Conservation (phyloP, 345 rosid species). For the Acer saccharum region DNA sequence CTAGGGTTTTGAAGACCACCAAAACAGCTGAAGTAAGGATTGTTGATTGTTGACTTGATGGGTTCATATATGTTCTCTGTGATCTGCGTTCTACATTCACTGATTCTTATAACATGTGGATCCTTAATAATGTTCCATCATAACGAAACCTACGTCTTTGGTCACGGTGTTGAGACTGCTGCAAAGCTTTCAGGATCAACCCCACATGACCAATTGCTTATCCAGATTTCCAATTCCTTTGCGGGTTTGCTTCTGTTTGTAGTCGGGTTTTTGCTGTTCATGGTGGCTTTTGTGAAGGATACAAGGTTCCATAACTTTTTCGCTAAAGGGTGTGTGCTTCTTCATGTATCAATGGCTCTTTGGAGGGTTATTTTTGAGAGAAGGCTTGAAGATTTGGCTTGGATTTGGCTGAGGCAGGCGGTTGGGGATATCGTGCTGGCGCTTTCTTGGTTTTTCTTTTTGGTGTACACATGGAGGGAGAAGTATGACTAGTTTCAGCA, state of each 20-base stretch:
- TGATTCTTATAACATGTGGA: conserved; percentile 33
- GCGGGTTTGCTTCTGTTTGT: conserved; percentile 42
- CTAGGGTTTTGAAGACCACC: neutral
- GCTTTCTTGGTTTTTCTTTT: conserved; percentile 47
- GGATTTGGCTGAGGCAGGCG: conserved; percentile 47
- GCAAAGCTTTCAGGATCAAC: conserved; percentile 43
- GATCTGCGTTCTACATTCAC: conserved; percentile 43
- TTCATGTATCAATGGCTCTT: conserved; percentile 42
- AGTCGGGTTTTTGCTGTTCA: conserved; percentile 36
- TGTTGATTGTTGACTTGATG: conserved; percentile 20
- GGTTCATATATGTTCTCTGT: conserved; percentile 34
- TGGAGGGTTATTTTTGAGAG: conserved; percentile 46
- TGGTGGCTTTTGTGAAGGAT: conserved; percentile 48
- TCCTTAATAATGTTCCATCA: conserved; percentile 44
- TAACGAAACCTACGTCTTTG: conserved; percentile 34
- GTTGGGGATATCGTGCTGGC: conserved; percentile 42
- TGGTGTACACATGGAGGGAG: conserved; percentile 39
- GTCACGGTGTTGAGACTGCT: conserved; percentile 38
- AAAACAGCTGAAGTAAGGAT: neutral
- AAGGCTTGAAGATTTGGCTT: conserved; percentile 46
- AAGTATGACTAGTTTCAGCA: conserved; percentile 33
- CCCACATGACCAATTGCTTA: conserved; percentile 40
- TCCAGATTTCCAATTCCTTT: conserved; percentile 46
- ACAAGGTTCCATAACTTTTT: conserved; percentile 39
- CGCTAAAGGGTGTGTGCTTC: conserved; percentile 41